Evolutionary conservation across 768 basidiomycete species (phyloP).

Genomic region (Gymnopilus dilepis): DNA sequence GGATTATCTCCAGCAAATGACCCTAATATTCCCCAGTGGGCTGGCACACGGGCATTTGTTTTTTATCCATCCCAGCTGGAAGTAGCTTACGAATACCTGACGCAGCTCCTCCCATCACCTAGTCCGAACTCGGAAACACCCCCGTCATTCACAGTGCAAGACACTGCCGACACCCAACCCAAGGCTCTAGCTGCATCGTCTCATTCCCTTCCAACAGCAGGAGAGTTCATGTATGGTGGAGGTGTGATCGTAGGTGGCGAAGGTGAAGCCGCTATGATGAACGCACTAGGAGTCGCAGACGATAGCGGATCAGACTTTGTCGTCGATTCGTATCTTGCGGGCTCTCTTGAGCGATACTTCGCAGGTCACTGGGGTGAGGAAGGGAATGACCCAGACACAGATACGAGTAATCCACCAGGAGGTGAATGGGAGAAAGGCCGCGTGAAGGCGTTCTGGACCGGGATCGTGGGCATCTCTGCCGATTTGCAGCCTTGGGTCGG

Average conservation of each 20-base stretch:
- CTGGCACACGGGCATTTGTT: slow-evolving; percentile 60
- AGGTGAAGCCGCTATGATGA: slow-evolving; percentile 30
- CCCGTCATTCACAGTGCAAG: not conserved
- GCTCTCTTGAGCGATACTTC: slow-evolving; percentile 60
- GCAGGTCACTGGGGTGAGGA: slow-evolving; percentile 29
- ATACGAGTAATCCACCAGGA: slow-evolving; percentile 1
- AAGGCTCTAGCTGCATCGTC: not conserved
- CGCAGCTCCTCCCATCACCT: slow-evolving; percentile 50
- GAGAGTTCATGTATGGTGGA: slow-evolving; percentile 74
- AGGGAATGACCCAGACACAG: slow-evolving; percentile 29
- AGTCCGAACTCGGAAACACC: not conserved
- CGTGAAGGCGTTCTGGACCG: slow-evolving; percentile 66
- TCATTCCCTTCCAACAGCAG: slow-evolving; percentile 33
- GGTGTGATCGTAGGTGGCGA: slow-evolving; percentile 43
- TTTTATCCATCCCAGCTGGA: slow-evolving; percentile 51
- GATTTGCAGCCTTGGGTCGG: slow-evolving; percentile 77
- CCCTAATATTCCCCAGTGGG: slow-evolving; percentile 26
- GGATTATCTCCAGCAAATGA: slow-evolving; percentile 6
- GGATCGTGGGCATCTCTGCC: slow-evolving; percentile 64
- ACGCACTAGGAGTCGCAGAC: slow-evolving; percentile 43
- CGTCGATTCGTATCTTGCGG: slow-evolving; percentile 36
- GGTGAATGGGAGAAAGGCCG: slow-evolving; percentile 43
- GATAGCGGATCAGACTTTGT: slow-evolving; percentile 37
- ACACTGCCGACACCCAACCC: not conserved
- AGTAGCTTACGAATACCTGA: slow-evolving; percentile 70